Base-by-base conservation (phyloP, 371 early-diverging fungal species). In the Mortierella sp. region DNA sequence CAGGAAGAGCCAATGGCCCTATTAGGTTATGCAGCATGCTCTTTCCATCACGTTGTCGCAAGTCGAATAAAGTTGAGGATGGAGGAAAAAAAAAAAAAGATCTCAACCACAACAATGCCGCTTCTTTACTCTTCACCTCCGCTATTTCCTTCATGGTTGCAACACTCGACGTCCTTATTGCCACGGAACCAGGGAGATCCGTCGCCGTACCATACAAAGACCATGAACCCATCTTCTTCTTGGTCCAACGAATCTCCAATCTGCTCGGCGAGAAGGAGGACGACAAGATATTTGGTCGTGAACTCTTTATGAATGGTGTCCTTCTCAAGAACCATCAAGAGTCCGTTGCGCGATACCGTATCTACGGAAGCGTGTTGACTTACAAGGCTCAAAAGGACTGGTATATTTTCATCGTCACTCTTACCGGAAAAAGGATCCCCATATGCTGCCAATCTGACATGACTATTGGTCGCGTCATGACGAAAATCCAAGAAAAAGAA, bases 401-500 rank as follows among this genome's bases (percentile, higher is more conserved):
- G 13, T 0, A 16, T 13, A 0, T 60, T 19, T 16, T 42, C 19
- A 56, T 67, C 10, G 60, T 0, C 23, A 21, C 97, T 95, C 80
- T 80, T 91, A 95, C 53, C 10, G 66, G 48, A 0, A 59, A 42
- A 14, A 41, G 23, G 2, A 12, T 49, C 6, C 84, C 89, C n/a
- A 68, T 91, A 59, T 90, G 92, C 84, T 89, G 81, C 27, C 81
- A 86, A 26, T 38, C 78, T 4, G 31, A 56, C 14, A 83, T 84
- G 55, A 89, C 90, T 55, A 87, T 92, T 79, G 83, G 84, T 60
- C 81, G 78, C 62, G 83, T 91, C 65, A 90, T 89, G 76, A 63
- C 74, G 16, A 86, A 83, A 80, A 88, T 91, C 47, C 90, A 90
- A 69, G 90, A 91, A 58, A 24, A 21, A 10, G 49, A 38, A 3